Evolutionary conservation across 2,329 filamentous ascomycete genomes (phyloP), one percentile per base, ranked within the genome.

Genomic region (Ilyonectria robusta): DNA sequence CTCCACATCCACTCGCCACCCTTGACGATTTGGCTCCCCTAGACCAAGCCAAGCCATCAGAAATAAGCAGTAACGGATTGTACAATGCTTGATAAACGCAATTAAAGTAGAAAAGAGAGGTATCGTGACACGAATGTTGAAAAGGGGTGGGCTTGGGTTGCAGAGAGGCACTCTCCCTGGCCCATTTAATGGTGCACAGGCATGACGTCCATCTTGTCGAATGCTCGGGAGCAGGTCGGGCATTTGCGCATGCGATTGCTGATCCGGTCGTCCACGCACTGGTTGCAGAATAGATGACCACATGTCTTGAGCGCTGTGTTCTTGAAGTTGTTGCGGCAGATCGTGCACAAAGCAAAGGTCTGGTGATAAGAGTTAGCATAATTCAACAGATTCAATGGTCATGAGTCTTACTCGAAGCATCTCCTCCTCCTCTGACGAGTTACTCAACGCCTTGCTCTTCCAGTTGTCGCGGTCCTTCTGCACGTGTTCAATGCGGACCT

Each of bases 301-400:
- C 96, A 99, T 1, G 93, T 94, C 83, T 96, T 97, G 79, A 99
- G 88, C 10, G 92, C 92, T 1, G 95, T 97, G 78, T 98, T 94
- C 82, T 98, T 98, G 84, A 98, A 95, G 73, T 95, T 94, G 76
- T 90, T 92, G 73, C 94, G 93, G 84, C 97, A 99, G 57, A 98
- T 93, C 11, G 94, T 94, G 84, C 96, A 99, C 58, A 97, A 89
- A 40, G 78, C 77, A 70, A 79, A 82, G 1, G 79, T 80, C 80
- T 83, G 57, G 9, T 9, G 6, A 44, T 8, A 58, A 15, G 60
- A 47, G 73, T 79, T 73, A 80, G 72, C 64, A 10, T 23, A 5
- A 15, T 15, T 17, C 26, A 42, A 17, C 37, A 40, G 2, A 17
- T 2, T 21, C 21, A 19, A 23, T 31, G 9, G 6, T 8, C 29